A percentile compares a stretch with the other conserved stretches of the same genome.
Conservation (phyloP, 2,329 filamentous ascomycete species). For the Trichophyton mentagrophytes region DNA sequence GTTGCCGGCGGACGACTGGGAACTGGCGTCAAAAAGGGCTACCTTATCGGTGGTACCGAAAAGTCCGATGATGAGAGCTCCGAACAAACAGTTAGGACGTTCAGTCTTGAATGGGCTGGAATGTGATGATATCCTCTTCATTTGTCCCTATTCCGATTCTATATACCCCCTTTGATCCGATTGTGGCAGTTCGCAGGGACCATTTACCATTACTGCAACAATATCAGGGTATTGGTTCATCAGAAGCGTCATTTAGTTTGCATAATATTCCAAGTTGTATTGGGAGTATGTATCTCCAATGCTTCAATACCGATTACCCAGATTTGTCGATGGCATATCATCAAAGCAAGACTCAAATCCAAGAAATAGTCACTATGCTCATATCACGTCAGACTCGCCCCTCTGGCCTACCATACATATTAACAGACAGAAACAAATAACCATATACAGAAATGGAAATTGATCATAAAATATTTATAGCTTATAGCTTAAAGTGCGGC, state of each 20-base stretch:
- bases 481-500: background rate
- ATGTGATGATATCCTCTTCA: conserved; percentile 47
- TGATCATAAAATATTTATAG: background rate
- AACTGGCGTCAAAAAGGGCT: conserved; percentile 93
- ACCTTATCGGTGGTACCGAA: conserved; percentile 63
- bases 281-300: no score
- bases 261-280: no score
- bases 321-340: no score
- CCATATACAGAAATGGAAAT: background rate
- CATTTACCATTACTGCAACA: no score
- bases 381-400: no score
- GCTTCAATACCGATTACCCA: no score
- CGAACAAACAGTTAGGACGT: conserved; percentile 46
- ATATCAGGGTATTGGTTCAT: no score
- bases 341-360: no score
- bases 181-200: no score
- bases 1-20: conserved; percentile 77
- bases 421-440: background rate
- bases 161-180: background rate
- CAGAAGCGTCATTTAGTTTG: no score
- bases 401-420: background rate
- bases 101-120: conserved; percentile 86
- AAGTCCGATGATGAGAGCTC: conserved; percentile 23
- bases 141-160: background rate
- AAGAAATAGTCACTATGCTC: no score